Conservation (phyloP, 31 red algal species). For the Endocladia muricata region DNA sequence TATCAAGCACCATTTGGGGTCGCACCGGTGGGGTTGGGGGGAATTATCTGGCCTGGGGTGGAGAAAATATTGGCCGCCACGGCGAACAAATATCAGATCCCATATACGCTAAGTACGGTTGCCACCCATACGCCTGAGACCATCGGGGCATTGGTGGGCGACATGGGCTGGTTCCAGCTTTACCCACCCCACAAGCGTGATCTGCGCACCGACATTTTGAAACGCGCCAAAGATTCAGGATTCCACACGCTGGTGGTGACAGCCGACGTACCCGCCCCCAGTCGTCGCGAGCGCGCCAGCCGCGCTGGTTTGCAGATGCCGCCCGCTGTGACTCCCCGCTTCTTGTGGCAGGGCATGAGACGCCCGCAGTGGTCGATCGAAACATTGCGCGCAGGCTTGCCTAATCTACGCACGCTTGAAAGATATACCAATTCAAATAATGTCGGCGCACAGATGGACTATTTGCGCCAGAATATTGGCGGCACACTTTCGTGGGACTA, state of each 20-base stretch:
- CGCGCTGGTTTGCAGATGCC: not conserved
- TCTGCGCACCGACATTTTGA: not conserved
- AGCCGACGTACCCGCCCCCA: not conserved
- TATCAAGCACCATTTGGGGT: too few relatives aligned
- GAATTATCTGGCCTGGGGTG: too few relatives aligned
- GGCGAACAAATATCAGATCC: too few relatives aligned
- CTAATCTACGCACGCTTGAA: not conserved
- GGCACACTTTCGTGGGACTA: not conserved
- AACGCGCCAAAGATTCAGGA: not conserved
- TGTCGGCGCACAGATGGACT: not conserved
- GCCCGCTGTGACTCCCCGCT: not conserved
- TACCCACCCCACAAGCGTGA: too few relatives aligned
- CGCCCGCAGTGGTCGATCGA: not conserved
- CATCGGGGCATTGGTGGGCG: too few relatives aligned
- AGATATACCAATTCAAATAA: not conserved
- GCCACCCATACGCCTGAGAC: too few relatives aligned
- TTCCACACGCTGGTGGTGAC: not conserved
- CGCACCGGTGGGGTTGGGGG: too few relatives aligned
- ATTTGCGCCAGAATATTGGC: not conserved
- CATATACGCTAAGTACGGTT: too few relatives aligned
- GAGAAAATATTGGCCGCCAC: too few relatives aligned
- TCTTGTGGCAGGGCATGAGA: not conserved
- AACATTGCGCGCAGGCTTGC: not conserved
- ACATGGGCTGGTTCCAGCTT: too few relatives aligned
- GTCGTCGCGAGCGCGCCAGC: not conserved